Base-by-base conservation (phyloP, 768 basidiomycete species). In the Pleurotus ostreatus region DNA sequence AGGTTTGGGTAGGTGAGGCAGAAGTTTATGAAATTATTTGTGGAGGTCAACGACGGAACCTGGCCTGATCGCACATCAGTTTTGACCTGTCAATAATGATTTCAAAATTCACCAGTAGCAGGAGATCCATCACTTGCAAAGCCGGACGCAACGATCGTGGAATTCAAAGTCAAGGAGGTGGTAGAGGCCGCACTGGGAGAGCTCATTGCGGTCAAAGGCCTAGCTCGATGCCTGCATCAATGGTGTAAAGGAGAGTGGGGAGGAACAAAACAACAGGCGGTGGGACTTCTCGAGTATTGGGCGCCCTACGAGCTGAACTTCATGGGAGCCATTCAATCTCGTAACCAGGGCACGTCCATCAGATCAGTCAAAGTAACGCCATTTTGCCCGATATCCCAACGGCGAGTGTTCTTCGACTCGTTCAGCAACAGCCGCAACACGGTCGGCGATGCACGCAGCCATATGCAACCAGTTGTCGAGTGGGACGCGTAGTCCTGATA, bases 1-100 rank as follows among this genome's bases (percentile, higher is more conserved):
- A 76, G 67, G 53, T 77, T 69, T 47, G 73, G 68, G 7, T 69
- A 67, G 9, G 73, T 76, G 26, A 73, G 62, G 63, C 81, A 84
- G 65, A 76, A 78, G 71, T 82, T 80, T 71, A 81, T 79, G 63
- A 82, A 86, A 71, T 86, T 86, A 71, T 86, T 84, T 16, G 67
- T 72, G 12, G 79, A 80, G 1, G 80, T 80, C 52, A 78, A 66
- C 4, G 80, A 83, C 3, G 78, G 68, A 55, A 78, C 78, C 65
- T 82, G 80, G 40, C 80, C 80, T 64, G 66, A 39, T 26, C 13
- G 26, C 7, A 26, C 20, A 26, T 26, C 26, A 8, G 2, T 20
- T 39, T 5, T 11, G n/a, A 6, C 38, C 13, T 11, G 2, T 7
- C 3, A 0, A 40, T 3, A 34, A 11, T 9, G 1, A 34, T 34